These are phyloP conservation scores for Marchantia paleacea DNA, from an alignment of 225 moss, liverwort and hornwort genomes.

Conservation along the genomic window DNA sequence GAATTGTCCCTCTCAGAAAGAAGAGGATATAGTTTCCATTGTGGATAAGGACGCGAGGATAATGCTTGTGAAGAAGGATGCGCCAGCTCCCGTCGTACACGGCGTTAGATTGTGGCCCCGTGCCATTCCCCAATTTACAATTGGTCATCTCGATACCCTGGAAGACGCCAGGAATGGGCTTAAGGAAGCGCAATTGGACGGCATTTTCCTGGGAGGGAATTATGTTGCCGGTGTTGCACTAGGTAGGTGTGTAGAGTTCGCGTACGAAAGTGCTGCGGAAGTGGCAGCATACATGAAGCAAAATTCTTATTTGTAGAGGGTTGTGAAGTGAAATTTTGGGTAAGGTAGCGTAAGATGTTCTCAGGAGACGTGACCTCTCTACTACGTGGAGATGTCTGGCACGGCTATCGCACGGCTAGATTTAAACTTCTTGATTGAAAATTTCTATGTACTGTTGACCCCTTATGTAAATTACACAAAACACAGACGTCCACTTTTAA, in stretches of 20 bases:
- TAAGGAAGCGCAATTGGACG: slow-evolving; percentile 57
- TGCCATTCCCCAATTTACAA: slow-evolving; percentile 90
- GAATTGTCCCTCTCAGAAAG: slow-evolving; percentile 41
- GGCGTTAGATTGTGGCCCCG: slow-evolving; percentile 87
- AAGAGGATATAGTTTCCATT: slow-evolving; percentile 74
- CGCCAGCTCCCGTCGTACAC: slow-evolving; percentile 64
- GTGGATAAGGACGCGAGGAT: slow-evolving; percentile 92
- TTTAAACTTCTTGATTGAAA: not conserved
- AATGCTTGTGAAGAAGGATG: slow-evolving; percentile 83
- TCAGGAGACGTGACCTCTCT: not conserved
- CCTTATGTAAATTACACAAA: slow-evolving; percentile 8
- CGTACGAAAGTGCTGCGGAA: slow-evolving; percentile 79
- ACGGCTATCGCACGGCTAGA: not conserved
- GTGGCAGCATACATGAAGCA: slow-evolving; percentile 57
- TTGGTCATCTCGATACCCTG: slow-evolving; percentile 85
- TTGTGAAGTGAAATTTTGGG: slow-evolving; percentile 1
- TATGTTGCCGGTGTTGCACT: slow-evolving; percentile 92
- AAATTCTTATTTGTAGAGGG: slow-evolving; percentile 18
- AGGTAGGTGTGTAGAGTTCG: slow-evolving; percentile 91
- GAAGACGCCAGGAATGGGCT: slow-evolving; percentile 61
- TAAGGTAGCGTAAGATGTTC: not conserved
- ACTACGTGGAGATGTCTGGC: not conserved
- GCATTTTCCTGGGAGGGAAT: slow-evolving; percentile 88
- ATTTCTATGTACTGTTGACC: not conserved
- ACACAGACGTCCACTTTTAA: not conserved